Base-by-base conservation (phyloP, 345 rosid genomes). In the Cardiospermum halicacabum region DNA sequence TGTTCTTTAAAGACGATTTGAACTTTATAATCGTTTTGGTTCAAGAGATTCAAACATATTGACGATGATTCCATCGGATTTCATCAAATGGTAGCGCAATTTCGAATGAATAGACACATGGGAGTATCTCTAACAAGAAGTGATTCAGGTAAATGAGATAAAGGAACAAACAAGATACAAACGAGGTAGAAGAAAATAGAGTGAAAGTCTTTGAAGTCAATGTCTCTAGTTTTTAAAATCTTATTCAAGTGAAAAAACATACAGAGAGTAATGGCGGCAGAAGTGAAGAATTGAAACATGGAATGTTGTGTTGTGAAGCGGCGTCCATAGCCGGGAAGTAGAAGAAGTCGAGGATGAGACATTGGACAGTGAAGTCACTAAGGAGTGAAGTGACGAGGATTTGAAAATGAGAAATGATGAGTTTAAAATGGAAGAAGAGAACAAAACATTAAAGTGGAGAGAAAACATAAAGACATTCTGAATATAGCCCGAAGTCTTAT, bases 41-140 rank as follows among this genome's bases (percentile, higher is more conserved):
- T 81, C 86, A 3, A 84, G 51, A 7, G 25, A 26, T 18, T 74
- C 78, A 28, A 71, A 84, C 0, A 80, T 64, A 60, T 81, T 79
- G 1, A 62, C 26, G 1, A 84, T 60, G 22, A 81, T 0, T 1
- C 82, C 86, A 0, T 78, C 73, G 0, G 80, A 72, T 24, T 32
- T 32, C 9, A 10, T 32, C 37, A 32, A 32, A 10, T 32, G 37
- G 37, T 10, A 4, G 37, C 37, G 9, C 37, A 32, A 4, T 32
- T 10, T 32, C 5, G 5, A 10, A 32, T 4, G 37, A 4, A 32
- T 2, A 32, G 9, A 32, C 37, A 32, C 37, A 4, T 22, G 13
- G 21, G 9, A 0, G 18, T 13, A 64, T 43, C 5, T n/a, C 49
- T 16, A 43, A 43, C 15, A 3, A 43, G 49, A 1, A 7, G 1